Conservation (phyloP, 768 basidiomycete genomes). For the Pleurotus salmoneostramineus region DNA sequence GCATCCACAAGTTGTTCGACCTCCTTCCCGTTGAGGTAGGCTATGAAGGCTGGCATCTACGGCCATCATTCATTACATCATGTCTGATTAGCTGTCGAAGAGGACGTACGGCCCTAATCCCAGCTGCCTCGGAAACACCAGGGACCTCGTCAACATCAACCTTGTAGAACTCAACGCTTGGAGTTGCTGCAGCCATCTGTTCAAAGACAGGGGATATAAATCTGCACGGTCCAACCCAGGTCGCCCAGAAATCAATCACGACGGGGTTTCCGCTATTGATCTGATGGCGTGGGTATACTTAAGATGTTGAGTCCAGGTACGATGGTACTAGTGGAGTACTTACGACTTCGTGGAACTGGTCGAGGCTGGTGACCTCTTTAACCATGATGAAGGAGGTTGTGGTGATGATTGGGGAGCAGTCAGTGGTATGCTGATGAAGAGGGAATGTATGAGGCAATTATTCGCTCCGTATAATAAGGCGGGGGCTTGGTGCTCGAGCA, state of each 20-base stretch:
- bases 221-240: conserved; percentile 74
- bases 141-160: conserved; percentile 64
- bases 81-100: background rate
- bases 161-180: conserved; percentile 52
- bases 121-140: conserved; percentile 53
- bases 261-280: conserved; percentile 44
- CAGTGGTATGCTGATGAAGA: too few relatives aligned
- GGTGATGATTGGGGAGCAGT: too few relatives aligned
- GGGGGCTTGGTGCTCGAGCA: too few relatives aligned
- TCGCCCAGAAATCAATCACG: conserved; percentile 73
- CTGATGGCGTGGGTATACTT: conserved; percentile 17
- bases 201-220: conserved; percentile 68
- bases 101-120: conserved; percentile 50
- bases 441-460: too few relatives aligned
- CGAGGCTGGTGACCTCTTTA: background rate
- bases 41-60: conserved; percentile 31
- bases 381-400: conserved; percentile 1
- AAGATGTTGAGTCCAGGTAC: background rate
- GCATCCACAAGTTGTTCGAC: conserved; percentile 9
- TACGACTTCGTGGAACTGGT: conserved; percentile 1
- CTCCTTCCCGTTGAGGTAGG: conserved; percentile 7
- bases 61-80: background rate
- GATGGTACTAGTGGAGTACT: conserved; percentile 6
- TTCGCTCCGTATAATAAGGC: too few relatives aligned
- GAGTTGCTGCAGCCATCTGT: conserved; percentile 25